Conservation (phyloP, 371 early-diverging fungal genomes). For the Entomophthora muscae region DNA sequence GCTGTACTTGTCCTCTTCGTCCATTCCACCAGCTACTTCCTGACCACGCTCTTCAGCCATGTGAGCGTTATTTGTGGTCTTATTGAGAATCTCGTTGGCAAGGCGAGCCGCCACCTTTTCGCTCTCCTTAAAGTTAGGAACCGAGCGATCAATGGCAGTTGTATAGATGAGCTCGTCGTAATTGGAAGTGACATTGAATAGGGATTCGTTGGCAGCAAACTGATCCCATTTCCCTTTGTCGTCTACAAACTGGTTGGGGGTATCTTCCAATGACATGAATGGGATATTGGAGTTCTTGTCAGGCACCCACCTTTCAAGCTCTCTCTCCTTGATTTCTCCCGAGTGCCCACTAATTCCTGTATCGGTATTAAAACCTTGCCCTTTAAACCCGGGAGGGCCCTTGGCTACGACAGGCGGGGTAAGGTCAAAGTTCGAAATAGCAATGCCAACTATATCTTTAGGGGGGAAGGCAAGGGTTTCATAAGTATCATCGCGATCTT, state of each 20-base stretch:
- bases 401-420: slow-evolving; percentile 18
- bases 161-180: slow-evolving; percentile 95
- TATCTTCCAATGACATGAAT: slow-evolving; percentile 9
- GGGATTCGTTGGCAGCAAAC: slow-evolving; percentile 87
- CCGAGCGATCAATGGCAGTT: slow-evolving; percentile 71
- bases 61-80: slow-evolving; percentile 62
- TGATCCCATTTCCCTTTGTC: slow-evolving; percentile 71
- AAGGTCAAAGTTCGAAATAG: slow-evolving; percentile 34
- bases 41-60: slow-evolving; percentile 85
- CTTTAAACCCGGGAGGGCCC: slow-evolving; percentile 18
- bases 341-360: slow-evolving; percentile 60
- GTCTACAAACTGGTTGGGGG: slow-evolving; percentile 7
- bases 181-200: slow-evolving; percentile 90
- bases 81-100: slow-evolving; percentile 82
- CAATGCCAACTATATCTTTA: slow-evolving; percentile 47
- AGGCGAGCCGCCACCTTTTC: slow-evolving; percentile 76
- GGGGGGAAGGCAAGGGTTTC: slow-evolving; percentile 40
- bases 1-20: slow-evolving; percentile 78
- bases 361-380: slow-evolving; percentile 71
- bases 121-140: slow-evolving; percentile 68
- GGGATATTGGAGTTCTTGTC: slow-evolving; percentile 26
- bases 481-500: slow-evolving; percentile 20
- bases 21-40: slow-evolving; percentile 41
- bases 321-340: slow-evolving; percentile 49
- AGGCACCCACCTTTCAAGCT: slow-evolving; percentile 73